A percentile compares a stretch with the other conserved stretches of the same genome.
phyloP scores from a whole-genome alignment of 805 yeast genomes.

The Spathaspora hagerdaliae region DNA sequence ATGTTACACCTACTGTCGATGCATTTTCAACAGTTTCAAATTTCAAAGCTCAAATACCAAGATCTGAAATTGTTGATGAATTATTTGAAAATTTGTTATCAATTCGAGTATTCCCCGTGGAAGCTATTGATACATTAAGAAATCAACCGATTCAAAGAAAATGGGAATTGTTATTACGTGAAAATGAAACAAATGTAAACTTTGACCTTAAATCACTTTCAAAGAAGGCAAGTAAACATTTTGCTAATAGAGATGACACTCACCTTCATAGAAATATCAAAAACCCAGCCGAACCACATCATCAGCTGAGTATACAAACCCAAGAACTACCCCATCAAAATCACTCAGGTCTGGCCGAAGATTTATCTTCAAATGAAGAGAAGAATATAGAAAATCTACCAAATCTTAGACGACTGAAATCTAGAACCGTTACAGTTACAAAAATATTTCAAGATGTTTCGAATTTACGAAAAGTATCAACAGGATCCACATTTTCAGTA shows the following conservation, averaged over 20 bases:
- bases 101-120: slow-evolving; percentile 33
- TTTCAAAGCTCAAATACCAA: slow-evolving; percentile 32
- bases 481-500: slow-evolving; percentile 3
- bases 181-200: slow-evolving; percentile 32
- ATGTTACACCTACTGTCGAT: slow-evolving; percentile 19
- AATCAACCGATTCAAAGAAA: slow-evolving; percentile 33
- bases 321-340: not conserved
- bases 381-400: too few species aligned
- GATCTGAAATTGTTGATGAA: slow-evolving; percentile 30
- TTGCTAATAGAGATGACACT: not conserved
- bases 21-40: slow-evolving; percentile 31
- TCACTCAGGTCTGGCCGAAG: not conserved
- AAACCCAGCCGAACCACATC: not conserved
- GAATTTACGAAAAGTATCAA: slow-evolving; percentile 2
- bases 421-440: slow-evolving; percentile 2
- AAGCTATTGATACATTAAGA: slow-evolving; percentile 27
- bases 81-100: slow-evolving; percentile 38
- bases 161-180: slow-evolving; percentile 42
- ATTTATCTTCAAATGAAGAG: too few species aligned
- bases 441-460: slow-evolving; percentile 1
- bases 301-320: not conserved
- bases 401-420: not conserved
- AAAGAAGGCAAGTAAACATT: slow-evolving; percentile 5
- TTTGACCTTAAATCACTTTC: slow-evolving; percentile 30
- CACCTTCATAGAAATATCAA: too few species aligned